These are phyloP conservation scores for Endocarpon pusillum DNA, from an alignment of 495 filamentous ascomycete genomes.

Conservation along the genomic window DNA sequence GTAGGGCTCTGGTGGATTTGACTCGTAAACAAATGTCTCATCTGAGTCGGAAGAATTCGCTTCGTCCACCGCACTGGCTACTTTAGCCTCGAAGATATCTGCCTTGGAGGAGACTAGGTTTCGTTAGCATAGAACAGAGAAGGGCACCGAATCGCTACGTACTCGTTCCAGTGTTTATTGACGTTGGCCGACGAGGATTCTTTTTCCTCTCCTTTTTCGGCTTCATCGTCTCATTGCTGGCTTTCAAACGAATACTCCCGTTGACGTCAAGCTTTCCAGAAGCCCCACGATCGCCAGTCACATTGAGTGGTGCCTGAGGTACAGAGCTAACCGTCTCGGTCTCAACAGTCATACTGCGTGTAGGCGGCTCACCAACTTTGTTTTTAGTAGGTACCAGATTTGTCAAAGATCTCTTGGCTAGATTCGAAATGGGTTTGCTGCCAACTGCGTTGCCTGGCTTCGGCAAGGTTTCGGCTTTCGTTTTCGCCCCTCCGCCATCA, in stretches of 20 bases:
- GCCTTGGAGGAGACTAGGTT: conserved; percentile 66
- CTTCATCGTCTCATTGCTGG: conserved; percentile 83
- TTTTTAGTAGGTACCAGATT: conserved; percentile 30
- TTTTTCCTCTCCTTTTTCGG: conserved; percentile 83
- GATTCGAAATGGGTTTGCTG: too few species aligned
- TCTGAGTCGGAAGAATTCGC: conserved; percentile 92
- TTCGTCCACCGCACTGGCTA: conserved; percentile 83
- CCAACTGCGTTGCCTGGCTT: conserved; percentile 13
- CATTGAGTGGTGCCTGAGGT: conserved; percentile 67
- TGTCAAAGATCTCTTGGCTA: conserved; percentile 30
- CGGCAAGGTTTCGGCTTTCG: conserved; percentile 12
- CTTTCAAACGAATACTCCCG: conserved; percentile 69
- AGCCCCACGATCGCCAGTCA: conserved; percentile 41
- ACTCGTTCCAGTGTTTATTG: conserved; percentile 55
- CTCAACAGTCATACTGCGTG: conserved; percentile 92
- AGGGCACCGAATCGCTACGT: conserved; percentile 12
- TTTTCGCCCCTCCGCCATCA: conserved; percentile 32
- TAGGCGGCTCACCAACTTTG: conserved; percentile 54
- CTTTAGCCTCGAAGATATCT: conserved; percentile 92
- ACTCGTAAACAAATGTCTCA: conserved; percentile 98
- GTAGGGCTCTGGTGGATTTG: conserved; percentile 74
- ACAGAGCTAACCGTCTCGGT: conserved; percentile 91
- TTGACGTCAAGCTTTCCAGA: conserved; percentile 34
- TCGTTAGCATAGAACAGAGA: conserved; percentile 32
- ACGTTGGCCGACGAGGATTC: conserved; percentile 51